Evolutionary conservation across 805 yeast genomes (phyloP).

Genomic region (Starmerella lactis-condensi): DNA sequence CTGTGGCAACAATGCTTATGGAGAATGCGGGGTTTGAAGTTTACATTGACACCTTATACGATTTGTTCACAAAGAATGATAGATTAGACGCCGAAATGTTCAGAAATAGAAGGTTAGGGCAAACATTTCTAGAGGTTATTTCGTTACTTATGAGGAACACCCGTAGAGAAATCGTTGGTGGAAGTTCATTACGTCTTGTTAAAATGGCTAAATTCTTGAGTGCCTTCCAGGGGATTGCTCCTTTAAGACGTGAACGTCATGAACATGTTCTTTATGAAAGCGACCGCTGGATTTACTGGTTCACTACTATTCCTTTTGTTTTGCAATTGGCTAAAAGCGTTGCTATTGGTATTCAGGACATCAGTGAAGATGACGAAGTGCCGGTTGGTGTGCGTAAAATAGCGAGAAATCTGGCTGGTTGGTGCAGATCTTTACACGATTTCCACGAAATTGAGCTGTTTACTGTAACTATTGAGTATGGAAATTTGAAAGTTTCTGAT

Average conservation of each 20-base stretch:
- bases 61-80: conserved; percentile 39
- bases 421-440: too few species aligned
- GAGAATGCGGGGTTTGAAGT: conserved; percentile 46
- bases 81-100: conserved; percentile 31
- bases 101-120: conserved; percentile 60
- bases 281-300: conserved; percentile 58
- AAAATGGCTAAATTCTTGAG: conserved; percentile 48
- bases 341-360: conserved; percentile 20
- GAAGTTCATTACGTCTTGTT: conserved; percentile 30
- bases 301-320: conserved; percentile 49
- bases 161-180: conserved; percentile 31
- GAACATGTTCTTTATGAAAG: conserved; percentile 84
- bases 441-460: too few species aligned
- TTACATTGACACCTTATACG: conserved; percentile 43
- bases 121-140: conserved; percentile 59
- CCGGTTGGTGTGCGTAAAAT: too few species aligned
- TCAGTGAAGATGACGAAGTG: not conserved
- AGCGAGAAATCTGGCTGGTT: too few species aligned
- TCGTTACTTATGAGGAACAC: conserved; percentile 56
- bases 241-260: conserved; percentile 50
- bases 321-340: conserved; percentile 30
- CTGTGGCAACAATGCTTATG: conserved; percentile 46
- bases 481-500: not conserved
- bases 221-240: conserved; percentile 62
- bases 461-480: too few species aligned